These are phyloP conservation scores for Graphium sp. DNA, from an alignment of 2,329 filamentous ascomycete species.

Conservation along the genomic window DNA sequence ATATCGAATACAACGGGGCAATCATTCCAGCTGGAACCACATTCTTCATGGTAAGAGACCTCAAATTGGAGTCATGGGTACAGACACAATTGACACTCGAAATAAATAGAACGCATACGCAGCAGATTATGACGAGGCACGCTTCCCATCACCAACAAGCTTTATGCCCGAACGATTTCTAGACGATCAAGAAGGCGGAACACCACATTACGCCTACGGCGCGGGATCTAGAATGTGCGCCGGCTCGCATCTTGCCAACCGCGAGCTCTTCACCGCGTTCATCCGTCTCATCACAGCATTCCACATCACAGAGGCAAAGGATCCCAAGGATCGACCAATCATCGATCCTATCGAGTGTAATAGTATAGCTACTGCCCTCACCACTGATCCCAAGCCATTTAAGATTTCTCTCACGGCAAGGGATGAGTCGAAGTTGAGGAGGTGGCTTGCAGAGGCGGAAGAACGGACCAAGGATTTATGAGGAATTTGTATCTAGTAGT, in stretches of 20 bases:
- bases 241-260: constrained; percentile 44
- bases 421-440: constrained; percentile 22
- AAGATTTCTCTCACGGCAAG: constrained; percentile 37
- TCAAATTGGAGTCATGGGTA: background rate
- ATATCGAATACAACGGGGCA: constrained; percentile 51
- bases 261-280: constrained; percentile 44
- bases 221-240: constrained; percentile 48
- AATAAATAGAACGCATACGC: constrained; percentile 47
- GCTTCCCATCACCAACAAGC: constrained; percentile 44
- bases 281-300: constrained; percentile 42
- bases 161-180: constrained; percentile 62
- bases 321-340: constrained; percentile 29
- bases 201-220: constrained; percentile 45
- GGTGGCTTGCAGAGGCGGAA: constrained; percentile 36
- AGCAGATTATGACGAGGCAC: constrained; percentile 52
- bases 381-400: constrained; percentile 45
- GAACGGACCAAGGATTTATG: constrained; percentile 29
- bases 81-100: background rate
- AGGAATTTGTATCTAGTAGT: no score
- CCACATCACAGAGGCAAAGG: constrained; percentile 28
- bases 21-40: constrained; percentile 59
- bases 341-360: constrained; percentile 41
- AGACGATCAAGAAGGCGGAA: constrained; percentile 32
- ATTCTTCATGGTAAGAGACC: constrained; percentile 50
- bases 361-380: constrained; percentile 36